A percentile compares a stretch with the other conserved stretches of the same genome.
Evolutionary conservation across 2,329 filamentous ascomycete genomes (phyloP).

Genomic region (Pseudogymnoascus verrucosus): DNA sequence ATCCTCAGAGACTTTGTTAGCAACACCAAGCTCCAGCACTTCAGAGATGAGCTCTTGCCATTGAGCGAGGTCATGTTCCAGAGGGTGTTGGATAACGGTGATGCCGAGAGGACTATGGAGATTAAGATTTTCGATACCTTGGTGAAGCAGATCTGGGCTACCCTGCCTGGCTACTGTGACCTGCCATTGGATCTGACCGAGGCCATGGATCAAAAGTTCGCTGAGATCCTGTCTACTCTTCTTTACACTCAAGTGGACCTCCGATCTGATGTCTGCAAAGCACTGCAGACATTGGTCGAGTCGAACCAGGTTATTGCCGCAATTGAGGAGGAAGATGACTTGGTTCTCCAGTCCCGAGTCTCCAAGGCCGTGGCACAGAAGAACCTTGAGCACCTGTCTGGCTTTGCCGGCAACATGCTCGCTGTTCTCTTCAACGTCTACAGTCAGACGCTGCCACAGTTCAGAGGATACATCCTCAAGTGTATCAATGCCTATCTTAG

Average conservation of each 20-base stretch:
- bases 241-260: conserved; percentile 88
- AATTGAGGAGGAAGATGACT: conserved; percentile 56
- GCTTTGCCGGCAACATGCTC: conserved; percentile 78
- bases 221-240: conserved; percentile 82
- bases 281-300: conserved; percentile 78
- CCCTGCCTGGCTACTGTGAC: conserved; percentile 90
- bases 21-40: conserved; percentile 81
- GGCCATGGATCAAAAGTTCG: conserved; percentile 80
- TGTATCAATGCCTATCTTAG: conserved; percentile 94
- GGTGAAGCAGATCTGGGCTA: conserved; percentile 91
- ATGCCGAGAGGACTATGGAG: conserved; percentile 84
- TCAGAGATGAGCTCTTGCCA: conserved; percentile 77
- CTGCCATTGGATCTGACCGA: conserved; percentile 70
- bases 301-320: conserved; percentile 77
- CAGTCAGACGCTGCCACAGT: conserved; percentile 89
- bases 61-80: conserved; percentile 88
- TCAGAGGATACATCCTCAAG: conserved; percentile 80
- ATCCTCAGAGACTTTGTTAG: conserved; percentile 82
- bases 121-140: conserved; percentile 97
- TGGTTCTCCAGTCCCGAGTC: conserved; percentile 71
- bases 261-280: conserved; percentile 78
- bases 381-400: conserved; percentile 74
- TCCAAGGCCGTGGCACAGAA: conserved; percentile 65
- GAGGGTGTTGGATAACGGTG: conserved; percentile 72
- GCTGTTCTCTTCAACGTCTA: conserved; percentile 99